Percentiles rank a stretch among this genome's conserved stretches.
Conservation (phyloP, 306 rosid genomes). For the Luffa aegyptiaca region DNA sequence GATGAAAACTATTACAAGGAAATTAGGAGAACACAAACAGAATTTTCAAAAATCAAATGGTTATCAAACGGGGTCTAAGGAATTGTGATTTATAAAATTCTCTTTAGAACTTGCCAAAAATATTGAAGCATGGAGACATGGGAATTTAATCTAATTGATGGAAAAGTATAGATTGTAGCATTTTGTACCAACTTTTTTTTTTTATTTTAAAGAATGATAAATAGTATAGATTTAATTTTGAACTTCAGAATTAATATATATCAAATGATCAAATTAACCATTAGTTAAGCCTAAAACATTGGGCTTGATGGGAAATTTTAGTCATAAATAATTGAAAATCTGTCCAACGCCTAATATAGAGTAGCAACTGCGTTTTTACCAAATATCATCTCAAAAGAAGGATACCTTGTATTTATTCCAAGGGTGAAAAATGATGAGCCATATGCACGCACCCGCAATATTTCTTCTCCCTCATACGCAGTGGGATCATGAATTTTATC, state of each 20-base stretch:
- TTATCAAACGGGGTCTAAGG: too few species aligned
- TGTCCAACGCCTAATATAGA: background rate
- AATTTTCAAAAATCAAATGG: too few species aligned
- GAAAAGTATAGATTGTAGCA: background rate
- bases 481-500: conserved; percentile 31
- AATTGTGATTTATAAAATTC: background rate
- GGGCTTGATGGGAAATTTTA: background rate
- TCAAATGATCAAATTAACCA: background rate
- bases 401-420: conserved; percentile 84
- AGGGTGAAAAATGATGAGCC: conserved; percentile 79
- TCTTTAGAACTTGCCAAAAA: background rate
- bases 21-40: too few species aligned
- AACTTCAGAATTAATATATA: background rate
- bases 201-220: background rate
- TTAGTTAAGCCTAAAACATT: background rate
- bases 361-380: background rate
- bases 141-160: background rate
- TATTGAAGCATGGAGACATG: background rate
- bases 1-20: too few species aligned
- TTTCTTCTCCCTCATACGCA: conserved; percentile 72
- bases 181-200: background rate
- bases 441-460: conserved; percentile 76
- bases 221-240: background rate
- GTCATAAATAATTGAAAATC: background rate
- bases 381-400: background rate